These are phyloP conservation scores for Poa annua DNA, from an alignment of 176 grass and related monocot species.

Conservation along the genomic window DNA sequence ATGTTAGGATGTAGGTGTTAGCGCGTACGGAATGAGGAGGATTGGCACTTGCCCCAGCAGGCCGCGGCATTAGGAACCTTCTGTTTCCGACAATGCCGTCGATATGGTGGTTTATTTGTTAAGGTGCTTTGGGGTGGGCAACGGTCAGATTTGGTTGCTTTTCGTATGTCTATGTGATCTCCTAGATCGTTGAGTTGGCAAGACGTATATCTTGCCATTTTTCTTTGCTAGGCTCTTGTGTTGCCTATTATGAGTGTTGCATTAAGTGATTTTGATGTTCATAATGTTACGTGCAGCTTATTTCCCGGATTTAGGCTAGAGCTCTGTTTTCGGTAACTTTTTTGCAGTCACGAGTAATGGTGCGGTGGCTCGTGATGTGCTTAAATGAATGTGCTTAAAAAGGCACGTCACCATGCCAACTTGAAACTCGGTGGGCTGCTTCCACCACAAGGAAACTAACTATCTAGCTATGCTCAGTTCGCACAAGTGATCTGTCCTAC, in stretches of 20 bases:
- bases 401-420: no score
- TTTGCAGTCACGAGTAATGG: not conserved
- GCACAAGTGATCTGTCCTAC: not conserved
- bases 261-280: slow-evolving; percentile 12
- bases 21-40: not conserved
- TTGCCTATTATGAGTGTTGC: not conserved
- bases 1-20: not conserved
- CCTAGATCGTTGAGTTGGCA: not conserved
- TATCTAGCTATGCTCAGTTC: no score
- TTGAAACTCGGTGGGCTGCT: no score
- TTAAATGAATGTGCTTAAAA: no score
- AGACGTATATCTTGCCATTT: slow-evolving; percentile 13
- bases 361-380: not conserved
- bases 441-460: no score
- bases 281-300: slow-evolving; percentile 13
- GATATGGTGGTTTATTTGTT: not conserved
- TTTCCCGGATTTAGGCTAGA: not conserved
- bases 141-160: not conserved
- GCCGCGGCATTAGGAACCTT: not conserved
- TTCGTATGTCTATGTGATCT: not conserved
- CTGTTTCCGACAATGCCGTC: not conserved
- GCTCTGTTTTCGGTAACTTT: not conserved
- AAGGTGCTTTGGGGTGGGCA: not conserved
- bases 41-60: not conserved
- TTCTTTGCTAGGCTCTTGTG: not conserved